These are phyloP conservation scores for Saturnispora diversa DNA, from an alignment of 805 yeast genomes.

Conservation along the genomic window DNA sequence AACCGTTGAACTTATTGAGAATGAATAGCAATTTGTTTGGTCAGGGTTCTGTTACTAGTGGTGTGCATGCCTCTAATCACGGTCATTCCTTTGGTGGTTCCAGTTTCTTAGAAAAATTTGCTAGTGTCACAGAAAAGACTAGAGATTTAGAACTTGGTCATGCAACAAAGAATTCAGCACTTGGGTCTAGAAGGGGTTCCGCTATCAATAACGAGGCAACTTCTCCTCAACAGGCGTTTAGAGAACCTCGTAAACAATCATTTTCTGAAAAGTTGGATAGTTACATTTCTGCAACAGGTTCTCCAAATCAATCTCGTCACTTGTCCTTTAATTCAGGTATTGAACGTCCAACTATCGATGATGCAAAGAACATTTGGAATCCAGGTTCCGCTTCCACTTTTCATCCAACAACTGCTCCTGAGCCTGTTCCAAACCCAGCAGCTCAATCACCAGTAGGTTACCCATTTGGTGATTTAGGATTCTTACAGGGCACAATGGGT, in stretches of 20 bases:
- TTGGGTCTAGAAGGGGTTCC: slow-evolving; percentile 46
- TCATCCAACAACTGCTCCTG: slow-evolving; percentile 33
- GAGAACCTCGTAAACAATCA: slow-evolving; percentile 37
- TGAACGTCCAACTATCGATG: slow-evolving; percentile 27
- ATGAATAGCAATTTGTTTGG: slow-evolving; percentile 38
- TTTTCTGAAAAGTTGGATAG: slow-evolving; percentile 58
- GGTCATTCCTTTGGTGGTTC: slow-evolving; percentile 24
- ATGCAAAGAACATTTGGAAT: slow-evolving; percentile 46
- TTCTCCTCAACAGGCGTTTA: slow-evolving; percentile 25
- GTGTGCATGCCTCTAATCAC: slow-evolving; percentile 12
- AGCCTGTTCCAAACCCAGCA: slow-evolving; percentile 8
- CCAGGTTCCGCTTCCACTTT: slow-evolving; percentile 58
- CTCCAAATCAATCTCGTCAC: slow-evolving; percentile 26
- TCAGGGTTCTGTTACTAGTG: slow-evolving; percentile 48
- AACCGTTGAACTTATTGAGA: slow-evolving; percentile 23
- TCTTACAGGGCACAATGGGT: slow-evolving; percentile 12
- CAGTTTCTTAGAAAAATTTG: slow-evolving; percentile 53
- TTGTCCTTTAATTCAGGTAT: slow-evolving; percentile 26
- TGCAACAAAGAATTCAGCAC: slow-evolving; percentile 23
- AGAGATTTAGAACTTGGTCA: slow-evolving; percentile 44
- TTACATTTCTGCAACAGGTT: slow-evolving; percentile 31
- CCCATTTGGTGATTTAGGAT: slow-evolving; percentile 11
- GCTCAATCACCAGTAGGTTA: slow-evolving; percentile 1
- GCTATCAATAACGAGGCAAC: slow-evolving; percentile 29
- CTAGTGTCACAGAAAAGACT: slow-evolving; percentile 61